Evolutionary conservation across 208 protist species (phyloP), one percentile per base, ranked within the genome.

Genomic region (Zelonia costaricensis): DNA sequence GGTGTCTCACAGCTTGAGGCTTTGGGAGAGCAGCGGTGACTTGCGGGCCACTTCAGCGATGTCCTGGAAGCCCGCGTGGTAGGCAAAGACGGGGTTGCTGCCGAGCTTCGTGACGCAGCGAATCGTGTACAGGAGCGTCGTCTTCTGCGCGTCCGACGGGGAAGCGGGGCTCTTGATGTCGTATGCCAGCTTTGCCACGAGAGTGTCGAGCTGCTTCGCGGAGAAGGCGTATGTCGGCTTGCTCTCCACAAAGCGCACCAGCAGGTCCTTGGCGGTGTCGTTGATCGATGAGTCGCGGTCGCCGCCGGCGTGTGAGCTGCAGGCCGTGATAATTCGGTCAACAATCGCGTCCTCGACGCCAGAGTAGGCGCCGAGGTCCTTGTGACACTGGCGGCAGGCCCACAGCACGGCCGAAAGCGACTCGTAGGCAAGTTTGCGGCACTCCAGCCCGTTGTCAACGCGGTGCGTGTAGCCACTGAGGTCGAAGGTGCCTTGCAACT

Each of bases 391-490:
- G 30, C 62, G 68, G 25, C 62, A 66, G 0, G 44, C 64, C 20
- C 82, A 61, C 25, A 96, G 70, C 23, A 97, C 61, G 18, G 82
- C 87, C 39, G 94, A 87, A 73, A 98, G 80, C 66, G 92, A 97
- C 67, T 98, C 94, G 52, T 95, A 98, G 1, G 95, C 92, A 27
- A 90, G 80, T 72, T 98, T 98, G 51, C 97, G 88, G 39, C 95
- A 74, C 58, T 98, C 93, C 35, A 97, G 74, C n/a, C 95, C 94
- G 43, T 93, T 91, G 76, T 98, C 95, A 10, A 94, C 78, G 15
- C 89, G 74, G 74, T 98, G 96, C 57, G 90, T 98, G 78, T 97
- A 98, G 18, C 93, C 91, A 27, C 93, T 96, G 38, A 99, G 71
- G 45, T 96, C 69, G 47, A 98, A 82, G 23, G 69, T 59, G 23